phyloP scores from a whole-genome alignment of 768 basidiomycete genomes.

The Leucocoprinus birnbaumii region DNA sequence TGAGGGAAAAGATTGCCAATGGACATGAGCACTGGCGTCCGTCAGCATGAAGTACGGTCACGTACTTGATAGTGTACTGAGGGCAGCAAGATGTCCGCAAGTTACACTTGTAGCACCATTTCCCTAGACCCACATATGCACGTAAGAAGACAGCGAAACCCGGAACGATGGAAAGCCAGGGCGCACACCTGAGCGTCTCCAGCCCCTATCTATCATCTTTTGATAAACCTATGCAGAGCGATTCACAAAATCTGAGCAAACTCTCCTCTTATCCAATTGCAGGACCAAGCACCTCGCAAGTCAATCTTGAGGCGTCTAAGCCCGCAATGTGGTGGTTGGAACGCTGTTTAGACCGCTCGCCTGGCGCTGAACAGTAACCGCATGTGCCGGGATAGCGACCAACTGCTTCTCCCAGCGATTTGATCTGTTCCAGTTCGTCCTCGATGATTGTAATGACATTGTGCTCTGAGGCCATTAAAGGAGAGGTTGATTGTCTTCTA shows the following conservation, averaged over 20 bases:
- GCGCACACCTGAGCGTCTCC: slow-evolving; percentile 71
- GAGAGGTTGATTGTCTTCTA: too few species aligned
- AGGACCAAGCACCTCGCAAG: slow-evolving; percentile 43
- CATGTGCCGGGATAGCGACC: slow-evolving; percentile 43
- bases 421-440: slow-evolving; percentile 17
- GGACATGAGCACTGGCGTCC: not conserved
- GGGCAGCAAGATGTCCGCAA: slow-evolving; percentile 84
- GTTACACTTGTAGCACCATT: slow-evolving; percentile 87
- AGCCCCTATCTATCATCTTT: slow-evolving; percentile 80
- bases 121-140: slow-evolving; percentile 26
- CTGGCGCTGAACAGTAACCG: slow-evolving; percentile 66
- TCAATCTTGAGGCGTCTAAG: slow-evolving; percentile 46
- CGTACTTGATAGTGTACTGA: slow-evolving; percentile 85
- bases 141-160: not conserved
- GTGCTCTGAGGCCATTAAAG: slow-evolving; percentile 5
- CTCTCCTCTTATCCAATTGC: not conserved
- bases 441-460: slow-evolving; percentile 4
- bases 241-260: not conserved
- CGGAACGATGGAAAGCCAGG: too few species aligned
- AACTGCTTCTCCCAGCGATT: slow-evolving; percentile 37
- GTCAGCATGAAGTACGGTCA: slow-evolving; percentile 20
- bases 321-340: slow-evolving; percentile 49
- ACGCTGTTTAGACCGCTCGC: slow-evolving; percentile 35
- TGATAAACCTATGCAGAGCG: slow-evolving; percentile 59
- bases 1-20: slow-evolving; percentile 22